Evolutionary conservation across 116 monocot genomes (phyloP).

Genomic region (Papilionanthe hybrid): DNA sequence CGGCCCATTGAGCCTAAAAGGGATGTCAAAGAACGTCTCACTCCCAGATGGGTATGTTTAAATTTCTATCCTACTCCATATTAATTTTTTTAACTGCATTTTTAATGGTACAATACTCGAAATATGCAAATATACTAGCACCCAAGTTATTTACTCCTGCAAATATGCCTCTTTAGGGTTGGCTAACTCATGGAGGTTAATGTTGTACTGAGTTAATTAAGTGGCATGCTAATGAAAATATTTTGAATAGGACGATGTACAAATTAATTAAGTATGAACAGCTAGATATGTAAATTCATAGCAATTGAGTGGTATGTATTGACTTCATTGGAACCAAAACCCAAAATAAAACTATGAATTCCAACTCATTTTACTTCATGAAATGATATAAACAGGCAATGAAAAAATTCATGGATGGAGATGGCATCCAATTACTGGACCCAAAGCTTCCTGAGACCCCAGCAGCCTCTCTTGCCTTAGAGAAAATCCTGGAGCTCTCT

Average conservation of each 20-base stretch:
- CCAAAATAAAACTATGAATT: background rate
- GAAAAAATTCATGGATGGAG: slow-evolving; percentile 57
- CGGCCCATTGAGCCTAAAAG: slow-evolving; percentile 63
- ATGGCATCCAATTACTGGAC: slow-evolving; percentile 42
- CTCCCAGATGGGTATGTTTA: slow-evolving; percentile 60
- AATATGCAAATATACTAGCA: background rate
- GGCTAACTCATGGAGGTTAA: no score
- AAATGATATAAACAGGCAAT: slow-evolving; percentile 39
- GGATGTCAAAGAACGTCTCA: slow-evolving; percentile 44
- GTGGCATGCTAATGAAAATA: no score
- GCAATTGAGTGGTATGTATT: no score
- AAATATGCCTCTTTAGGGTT: background rate
- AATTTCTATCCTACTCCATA: background rate
- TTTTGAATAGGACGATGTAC: no score
- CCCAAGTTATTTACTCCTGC: background rate
- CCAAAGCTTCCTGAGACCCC: slow-evolving; percentile 34
- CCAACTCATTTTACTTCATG: background rate
- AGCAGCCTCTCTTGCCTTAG: slow-evolving; percentile 55
- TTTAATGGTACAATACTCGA: background rate
- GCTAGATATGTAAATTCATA: no score
- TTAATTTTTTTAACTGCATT: background rate
- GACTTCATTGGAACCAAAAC: background rate
- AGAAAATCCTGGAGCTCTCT: slow-evolving; percentile 66
- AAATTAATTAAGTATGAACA: no score
- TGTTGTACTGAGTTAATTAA: no score